These are phyloP conservation scores for Boletus vinaceobasis DNA, from an alignment of 768 basidiomycete genomes.

Conservation along the genomic window DNA sequence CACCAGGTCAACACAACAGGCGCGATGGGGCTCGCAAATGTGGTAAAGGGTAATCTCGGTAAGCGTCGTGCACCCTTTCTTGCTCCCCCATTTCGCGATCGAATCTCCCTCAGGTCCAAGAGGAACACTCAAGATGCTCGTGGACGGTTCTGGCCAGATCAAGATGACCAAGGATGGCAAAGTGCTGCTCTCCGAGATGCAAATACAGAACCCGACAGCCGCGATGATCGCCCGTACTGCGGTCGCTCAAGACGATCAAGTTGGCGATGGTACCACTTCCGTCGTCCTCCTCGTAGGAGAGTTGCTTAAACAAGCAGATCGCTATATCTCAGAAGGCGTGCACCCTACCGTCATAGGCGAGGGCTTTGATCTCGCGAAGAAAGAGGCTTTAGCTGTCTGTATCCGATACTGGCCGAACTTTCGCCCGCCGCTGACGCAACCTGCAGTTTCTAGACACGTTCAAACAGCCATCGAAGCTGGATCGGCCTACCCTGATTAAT, in stretches of 20 bases:
- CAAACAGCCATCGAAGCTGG: slow-evolving; percentile 73
- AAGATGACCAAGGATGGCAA: slow-evolving; percentile 99
- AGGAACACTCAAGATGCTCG: slow-evolving; percentile 99
- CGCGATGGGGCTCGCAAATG: slow-evolving; percentile 94
- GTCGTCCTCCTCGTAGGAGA: slow-evolving; percentile 96
- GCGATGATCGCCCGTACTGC: slow-evolving; percentile 99
- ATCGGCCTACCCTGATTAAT: slow-evolving; percentile 87
- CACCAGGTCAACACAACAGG: slow-evolving; percentile 84
- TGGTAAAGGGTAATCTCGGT: slow-evolving; percentile 98
- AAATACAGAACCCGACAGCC: slow-evolving; percentile 98
- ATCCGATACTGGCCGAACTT: slow-evolving; percentile 14
- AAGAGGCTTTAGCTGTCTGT: slow-evolving; percentile 83
- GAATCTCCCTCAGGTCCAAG: slow-evolving; percentile 65
- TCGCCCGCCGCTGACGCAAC: slow-evolving; percentile 20
- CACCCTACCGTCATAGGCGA: slow-evolving; percentile 95
- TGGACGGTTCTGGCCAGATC: slow-evolving; percentile 96
- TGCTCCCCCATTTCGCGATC: slow-evolving; percentile 22
- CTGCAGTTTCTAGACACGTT: slow-evolving; percentile 88
- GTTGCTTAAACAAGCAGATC: slow-evolving; percentile 94
- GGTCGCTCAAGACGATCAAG: slow-evolving; percentile 98
- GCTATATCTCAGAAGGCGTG: slow-evolving; percentile 96
- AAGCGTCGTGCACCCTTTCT: slow-evolving; percentile 28
- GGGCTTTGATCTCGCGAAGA: slow-evolving; percentile 97
- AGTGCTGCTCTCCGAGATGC: slow-evolving; percentile 98
- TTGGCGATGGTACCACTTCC: slow-evolving; percentile 97